Percentiles rank a stretch among this genome's conserved stretches.
Evolutionary conservation across 257 asterid species (phyloP).

Genomic region (Gentiana macrophylla): DNA sequence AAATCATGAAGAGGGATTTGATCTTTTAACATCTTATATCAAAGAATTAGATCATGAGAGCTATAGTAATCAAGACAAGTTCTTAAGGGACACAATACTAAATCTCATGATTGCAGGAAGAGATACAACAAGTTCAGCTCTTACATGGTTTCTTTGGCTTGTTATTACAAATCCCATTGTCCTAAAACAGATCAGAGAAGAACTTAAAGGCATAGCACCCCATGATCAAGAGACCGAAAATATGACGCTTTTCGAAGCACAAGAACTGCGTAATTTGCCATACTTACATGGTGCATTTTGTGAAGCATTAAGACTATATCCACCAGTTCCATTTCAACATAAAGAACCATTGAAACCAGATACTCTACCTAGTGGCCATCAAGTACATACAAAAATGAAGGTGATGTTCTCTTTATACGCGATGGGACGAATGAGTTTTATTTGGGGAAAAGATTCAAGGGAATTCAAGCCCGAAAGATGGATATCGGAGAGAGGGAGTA

Average conservation of each 20-base stretch:
- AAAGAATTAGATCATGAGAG: constrained; percentile 4
- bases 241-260: constrained; percentile 14
- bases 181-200: constrained; percentile 26
- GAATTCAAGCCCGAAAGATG: constrained; percentile 59
- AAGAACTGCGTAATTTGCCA: constrained; percentile 21
- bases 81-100: constrained; percentile 37
- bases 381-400: constrained; percentile 33
- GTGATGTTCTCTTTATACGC: constrained; percentile 43
- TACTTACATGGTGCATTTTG: constrained; percentile 46
- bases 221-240: neutral
- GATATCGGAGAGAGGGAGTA: constrained; percentile 29
- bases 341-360: constrained; percentile 32
- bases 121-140: constrained; percentile 47
- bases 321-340: constrained; percentile 58
- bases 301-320: constrained; percentile 45
- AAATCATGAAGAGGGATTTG: constrained; percentile 12
- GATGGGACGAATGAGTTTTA: constrained; percentile 44
- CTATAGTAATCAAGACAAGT: constrained; percentile 22
- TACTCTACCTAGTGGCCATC: constrained; percentile 48
- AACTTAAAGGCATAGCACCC: constrained; percentile 12
- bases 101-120: constrained; percentile 54
- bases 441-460: constrained; percentile 46
- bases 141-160: constrained; percentile 54
- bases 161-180: constrained; percentile 30
- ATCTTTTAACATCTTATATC: constrained; percentile 35